Conservation (phyloP, 2,329 filamentous ascomycete species). For the Fusarium austroafricanum region DNA sequence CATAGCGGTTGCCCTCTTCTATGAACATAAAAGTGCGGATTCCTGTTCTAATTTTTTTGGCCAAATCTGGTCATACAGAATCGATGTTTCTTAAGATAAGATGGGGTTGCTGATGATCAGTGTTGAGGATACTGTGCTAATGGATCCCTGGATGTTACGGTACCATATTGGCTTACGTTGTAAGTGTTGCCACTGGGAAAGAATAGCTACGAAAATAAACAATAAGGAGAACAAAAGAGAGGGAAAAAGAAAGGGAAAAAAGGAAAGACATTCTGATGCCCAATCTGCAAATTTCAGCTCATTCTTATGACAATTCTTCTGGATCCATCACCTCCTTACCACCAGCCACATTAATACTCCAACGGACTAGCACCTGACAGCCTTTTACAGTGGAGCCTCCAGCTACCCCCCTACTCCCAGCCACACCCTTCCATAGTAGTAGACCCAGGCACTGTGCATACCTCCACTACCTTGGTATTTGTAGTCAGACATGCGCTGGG, state of each 20-base stretch:
- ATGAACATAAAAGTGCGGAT: too few relatives aligned
- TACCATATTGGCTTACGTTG: neutral
- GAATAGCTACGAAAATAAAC: neutral
- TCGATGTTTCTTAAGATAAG: neutral
- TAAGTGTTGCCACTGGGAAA: neutral
- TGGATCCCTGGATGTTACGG: neutral
- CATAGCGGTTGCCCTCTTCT: too few relatives aligned
- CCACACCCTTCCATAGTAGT: constrained; percentile 35
- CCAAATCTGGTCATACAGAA: too few relatives aligned
- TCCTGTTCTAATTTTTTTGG: too few relatives aligned
- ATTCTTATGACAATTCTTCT: constrained; percentile 1
- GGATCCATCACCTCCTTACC: constrained; percentile 6
- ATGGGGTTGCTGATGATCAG: neutral
- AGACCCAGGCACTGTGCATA: constrained; percentile 38
- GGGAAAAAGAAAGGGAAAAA: neutral
- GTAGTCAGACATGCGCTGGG: constrained; percentile 36
- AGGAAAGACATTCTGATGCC: neutral
- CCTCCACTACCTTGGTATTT: too few relatives aligned
- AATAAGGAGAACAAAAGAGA: too few relatives aligned
- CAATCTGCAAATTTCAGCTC: constrained; percentile 16
- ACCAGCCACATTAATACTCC: constrained; percentile 40
- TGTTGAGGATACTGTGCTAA: neutral
- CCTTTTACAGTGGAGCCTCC: constrained; percentile 31
- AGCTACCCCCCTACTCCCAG: constrained; percentile 40
- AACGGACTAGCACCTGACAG: constrained; percentile 28